Base-by-base conservation (phyloP, 768 basidiomycete species). In the Lactarius psammicola region DNA sequence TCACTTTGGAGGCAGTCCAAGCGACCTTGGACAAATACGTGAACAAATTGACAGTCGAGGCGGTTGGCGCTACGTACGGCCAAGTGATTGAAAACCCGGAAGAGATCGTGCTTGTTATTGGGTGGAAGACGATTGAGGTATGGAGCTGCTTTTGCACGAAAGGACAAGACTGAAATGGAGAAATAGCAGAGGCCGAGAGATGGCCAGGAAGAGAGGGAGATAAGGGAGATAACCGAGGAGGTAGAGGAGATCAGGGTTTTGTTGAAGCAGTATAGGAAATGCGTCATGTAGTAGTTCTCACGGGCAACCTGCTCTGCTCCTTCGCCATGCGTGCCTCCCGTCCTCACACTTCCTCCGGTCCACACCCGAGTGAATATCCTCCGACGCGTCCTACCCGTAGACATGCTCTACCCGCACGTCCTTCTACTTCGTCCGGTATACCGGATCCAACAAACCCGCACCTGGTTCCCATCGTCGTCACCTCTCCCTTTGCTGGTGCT, bases 381-480 rank as follows among this genome's bases (percentile, higher is more conserved):
- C 56, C 38, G 5, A 57, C 46, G n/a, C 54, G 59, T 23, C 23
- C 44, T 20, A 0, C 31, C 59, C 61, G 62, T 51, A 38, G 44
- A 15, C 44, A 40, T 23, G 8, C 33, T 15, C 42, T 49, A 28
- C 42, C 18, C 23, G 5, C 18, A 4, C 62, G 66, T 31, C 67
- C 68, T 7, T 69, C 68, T 30, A 64, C 62, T 6, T 68, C 68
- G 3, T 55, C 68, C n/a, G 59, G 55, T 11, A 11, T 59, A 11
- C 53, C 59, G 11, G 68, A 68, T 42, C 11, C 30, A 8, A 69
- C 55, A 33, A 56, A 40, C 13, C 4, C 59, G 3, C 46, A 36
- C 15, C 11, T 9, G 2, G 38, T 60, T 17, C 63, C 67, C 18
- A 59, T 60, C 40, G 30, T 56, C 33, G 30, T 56, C 34, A 55